Conservation (phyloP, 371 early-diverging fungal species). For the Apophysomyces sp. region DNA sequence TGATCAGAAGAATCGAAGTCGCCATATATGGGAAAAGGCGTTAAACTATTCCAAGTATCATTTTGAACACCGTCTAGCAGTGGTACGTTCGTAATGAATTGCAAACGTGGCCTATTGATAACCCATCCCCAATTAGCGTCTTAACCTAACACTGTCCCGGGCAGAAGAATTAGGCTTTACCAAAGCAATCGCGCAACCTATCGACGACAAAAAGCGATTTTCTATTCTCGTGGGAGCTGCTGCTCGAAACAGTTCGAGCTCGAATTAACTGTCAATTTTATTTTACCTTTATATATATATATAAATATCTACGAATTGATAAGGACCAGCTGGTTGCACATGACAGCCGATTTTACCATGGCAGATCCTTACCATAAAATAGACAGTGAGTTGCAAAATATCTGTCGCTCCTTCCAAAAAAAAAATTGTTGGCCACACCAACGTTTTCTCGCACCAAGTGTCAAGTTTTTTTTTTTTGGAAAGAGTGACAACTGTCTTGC, state of each 20-base stretch:
- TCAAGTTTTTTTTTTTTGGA: too few relatives aligned
- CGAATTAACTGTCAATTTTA: too few relatives aligned
- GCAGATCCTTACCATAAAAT: too few relatives aligned
- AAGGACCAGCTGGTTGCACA: too few relatives aligned
- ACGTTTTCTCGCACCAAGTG: too few relatives aligned
- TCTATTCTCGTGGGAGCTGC: slow-evolving; percentile 11
- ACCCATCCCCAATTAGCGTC: slow-evolving; percentile 9
- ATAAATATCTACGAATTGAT: too few relatives aligned
- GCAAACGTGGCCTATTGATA: not conserved
- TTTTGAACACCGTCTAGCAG: slow-evolving; percentile 44
- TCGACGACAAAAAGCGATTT: slow-evolving; percentile 30
- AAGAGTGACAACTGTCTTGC: too few relatives aligned
- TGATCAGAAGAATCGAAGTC: slow-evolving; percentile 25
- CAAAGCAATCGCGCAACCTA: slow-evolving; percentile 19
- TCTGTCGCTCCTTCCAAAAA: too few relatives aligned
- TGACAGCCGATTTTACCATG: too few relatives aligned
- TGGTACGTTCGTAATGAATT: slow-evolving; percentile 15
- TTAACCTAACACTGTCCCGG: slow-evolving; percentile 26
- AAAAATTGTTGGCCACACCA: too few relatives aligned
- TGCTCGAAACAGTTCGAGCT: not conserved
- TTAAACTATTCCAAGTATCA: slow-evolving; percentile 35
- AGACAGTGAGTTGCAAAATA: too few relatives aligned
- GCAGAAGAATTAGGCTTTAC: slow-evolving; percentile 31
- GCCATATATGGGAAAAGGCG: slow-evolving; percentile 43
- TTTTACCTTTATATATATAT: too few relatives aligned